Evolutionary conservation across 2,329 filamentous ascomycete species (phyloP), one percentile per base, ranked within the genome.

Genomic region (Blastomyces gilchristii): DNA sequence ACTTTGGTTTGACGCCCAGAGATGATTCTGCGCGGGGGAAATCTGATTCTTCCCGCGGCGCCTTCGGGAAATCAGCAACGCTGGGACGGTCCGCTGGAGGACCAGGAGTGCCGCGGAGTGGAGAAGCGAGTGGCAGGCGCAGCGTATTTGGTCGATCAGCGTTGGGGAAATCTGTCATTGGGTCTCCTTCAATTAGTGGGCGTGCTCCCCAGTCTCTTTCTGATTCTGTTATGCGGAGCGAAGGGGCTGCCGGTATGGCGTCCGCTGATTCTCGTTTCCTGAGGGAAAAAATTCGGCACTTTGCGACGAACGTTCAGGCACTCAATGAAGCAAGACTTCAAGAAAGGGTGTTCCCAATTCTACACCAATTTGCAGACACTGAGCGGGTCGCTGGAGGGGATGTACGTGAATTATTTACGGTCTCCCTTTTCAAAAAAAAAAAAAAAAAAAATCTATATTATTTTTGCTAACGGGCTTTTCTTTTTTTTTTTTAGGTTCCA

Each of bases 131-230:
- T 39, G 69, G 73, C 61, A 74, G 74, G 64, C 79, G 80, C 66
- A 87, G 85, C 71, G 78, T 85, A 22, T 89, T 87, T 73, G 87
- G 86, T 43, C 81, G 85, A 65, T 90, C 90, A 14, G 85, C 81
- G 60, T 80, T 95, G 70, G 87, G 89, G 64, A 89, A 87, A 69
- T 96, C 93, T 11, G 88, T 97, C 62, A 94, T 97, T 73, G 93
- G 93, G 57, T 86, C 87, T 34, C 86, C 91, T 14, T 87, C 84
- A 69, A 82, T 83, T 34, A 74, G 73, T 65, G 84, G 88, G 63
- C 86, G 87, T 41, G 78, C 82, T 56, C 75, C 78, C 41, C 76
- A 79, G 18, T 85, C 91, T 66, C 91, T 92, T 70, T 82, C 86
- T 18, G 89, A 93, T 68, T 80, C 88, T 11, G 82, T 86, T 62